Conservation (phyloP, 139 green algal species). For the Picochlorum sp. region DNA sequence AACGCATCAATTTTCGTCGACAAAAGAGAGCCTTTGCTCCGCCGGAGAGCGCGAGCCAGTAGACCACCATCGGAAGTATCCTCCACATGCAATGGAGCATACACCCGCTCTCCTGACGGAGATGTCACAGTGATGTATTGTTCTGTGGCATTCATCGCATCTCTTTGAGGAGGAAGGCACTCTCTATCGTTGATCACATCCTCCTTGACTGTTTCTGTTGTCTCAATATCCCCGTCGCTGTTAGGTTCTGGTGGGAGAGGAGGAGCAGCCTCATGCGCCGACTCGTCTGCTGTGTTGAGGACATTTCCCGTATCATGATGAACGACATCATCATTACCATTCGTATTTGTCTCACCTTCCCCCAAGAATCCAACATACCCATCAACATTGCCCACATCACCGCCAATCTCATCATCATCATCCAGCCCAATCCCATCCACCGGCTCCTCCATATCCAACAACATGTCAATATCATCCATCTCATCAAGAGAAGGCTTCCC, state of each 20-base stretch:
- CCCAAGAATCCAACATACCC: too few relatives aligned
- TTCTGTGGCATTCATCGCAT: constrained; percentile 9
- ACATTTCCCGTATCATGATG: too few relatives aligned
- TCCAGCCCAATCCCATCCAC: background rate
- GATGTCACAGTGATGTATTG: constrained; percentile 16
- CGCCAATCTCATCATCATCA: too few relatives aligned
- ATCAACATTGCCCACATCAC: too few relatives aligned
- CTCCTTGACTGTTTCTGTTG: background rate
- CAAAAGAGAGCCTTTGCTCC: constrained; percentile 17
- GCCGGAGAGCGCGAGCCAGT: constrained; percentile 8
- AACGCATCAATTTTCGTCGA: constrained; percentile 15
- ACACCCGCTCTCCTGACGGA: constrained; percentile 28
- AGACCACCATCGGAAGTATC: background rate
- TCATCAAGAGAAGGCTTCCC: background rate
- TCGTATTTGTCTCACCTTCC: too few relatives aligned
- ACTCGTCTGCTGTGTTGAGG: too few relatives aligned
- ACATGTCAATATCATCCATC: background rate
- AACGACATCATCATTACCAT: too few relatives aligned
- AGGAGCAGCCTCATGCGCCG: too few relatives aligned
- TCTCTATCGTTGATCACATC: background rate
- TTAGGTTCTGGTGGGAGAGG: background rate
- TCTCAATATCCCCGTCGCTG: background rate
- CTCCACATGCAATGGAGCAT: constrained; percentile 3
- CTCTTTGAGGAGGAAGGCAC: background rate
- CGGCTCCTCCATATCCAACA: background rate